Percentiles rank a stretch among this genome's conserved stretches.
Conservation (phyloP, 208 protist genomes). For the Leishmania turanica region DNA sequence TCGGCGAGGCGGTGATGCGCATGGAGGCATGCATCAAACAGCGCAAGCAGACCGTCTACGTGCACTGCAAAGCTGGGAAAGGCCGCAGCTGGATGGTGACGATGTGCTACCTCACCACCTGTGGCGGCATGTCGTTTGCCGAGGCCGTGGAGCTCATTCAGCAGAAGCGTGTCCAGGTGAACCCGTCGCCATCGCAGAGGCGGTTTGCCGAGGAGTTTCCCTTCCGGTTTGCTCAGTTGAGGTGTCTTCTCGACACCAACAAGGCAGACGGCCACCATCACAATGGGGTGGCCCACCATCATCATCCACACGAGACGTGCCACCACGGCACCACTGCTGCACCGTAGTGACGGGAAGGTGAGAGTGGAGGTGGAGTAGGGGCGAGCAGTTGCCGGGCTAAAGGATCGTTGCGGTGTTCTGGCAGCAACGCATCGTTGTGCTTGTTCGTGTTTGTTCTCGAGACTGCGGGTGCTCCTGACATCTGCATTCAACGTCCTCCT, state of each 20-base stretch:
- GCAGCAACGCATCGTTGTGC: not conserved
- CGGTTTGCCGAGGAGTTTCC: slow-evolving; percentile 66
- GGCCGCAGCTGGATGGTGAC: slow-evolving; percentile 89
- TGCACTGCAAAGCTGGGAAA: slow-evolving; percentile 93
- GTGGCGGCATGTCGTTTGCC: slow-evolving; percentile 60
- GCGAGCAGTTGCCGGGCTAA: not conserved
- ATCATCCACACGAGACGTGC: not conserved
- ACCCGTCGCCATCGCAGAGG: slow-evolving; percentile 62
- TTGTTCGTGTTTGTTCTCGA: not conserved
- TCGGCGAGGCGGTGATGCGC: slow-evolving; percentile 52
- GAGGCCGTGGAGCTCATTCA: slow-evolving; percentile 51
- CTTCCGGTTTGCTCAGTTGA: slow-evolving; percentile 44
- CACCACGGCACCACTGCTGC: not conserved
- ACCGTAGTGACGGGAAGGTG: not conserved
- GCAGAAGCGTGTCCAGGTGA: slow-evolving; percentile 63
- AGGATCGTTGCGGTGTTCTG: not conserved
- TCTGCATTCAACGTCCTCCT: not conserved
- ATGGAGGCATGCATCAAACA: slow-evolving; percentile 58
- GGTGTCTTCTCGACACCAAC: slow-evolving; percentile 27
- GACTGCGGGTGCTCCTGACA: not conserved
- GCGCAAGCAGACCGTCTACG: slow-evolving; percentile 59
- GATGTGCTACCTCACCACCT: slow-evolving; percentile 87
- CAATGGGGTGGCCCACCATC: not conserved
- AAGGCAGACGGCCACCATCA: not conserved
- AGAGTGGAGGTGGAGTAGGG: not conserved